Conservation (phyloP, 208 protist genomes). For the Leishmania braziliensis region DNA sequence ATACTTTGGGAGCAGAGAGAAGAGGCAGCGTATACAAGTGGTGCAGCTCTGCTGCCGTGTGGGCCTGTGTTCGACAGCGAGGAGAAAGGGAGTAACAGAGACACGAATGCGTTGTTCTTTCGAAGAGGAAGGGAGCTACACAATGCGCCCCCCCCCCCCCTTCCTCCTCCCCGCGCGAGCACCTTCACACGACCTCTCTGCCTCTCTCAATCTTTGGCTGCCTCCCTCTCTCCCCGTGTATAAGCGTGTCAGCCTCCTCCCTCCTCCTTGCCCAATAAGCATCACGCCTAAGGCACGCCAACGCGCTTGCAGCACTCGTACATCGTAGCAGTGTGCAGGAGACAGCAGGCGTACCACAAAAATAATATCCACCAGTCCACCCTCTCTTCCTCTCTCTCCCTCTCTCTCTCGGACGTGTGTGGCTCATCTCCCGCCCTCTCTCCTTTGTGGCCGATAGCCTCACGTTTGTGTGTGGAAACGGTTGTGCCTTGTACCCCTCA, state of each 20-base stretch:
- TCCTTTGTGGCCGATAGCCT: not conserved
- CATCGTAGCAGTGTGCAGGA: not conserved
- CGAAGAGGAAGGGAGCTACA: too few species aligned
- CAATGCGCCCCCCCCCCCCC: too few species aligned
- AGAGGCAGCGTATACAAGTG: not conserved
- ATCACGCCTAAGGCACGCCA: not conserved
- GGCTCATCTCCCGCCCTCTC: too few species aligned
- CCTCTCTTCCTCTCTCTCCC: not conserved
- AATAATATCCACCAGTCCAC: not conserved
- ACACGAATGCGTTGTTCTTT: not conserved
- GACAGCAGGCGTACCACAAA: not conserved
- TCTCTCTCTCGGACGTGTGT: not conserved
- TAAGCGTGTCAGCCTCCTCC: not conserved
- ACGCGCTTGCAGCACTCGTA: not conserved
- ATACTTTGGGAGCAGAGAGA: not conserved
- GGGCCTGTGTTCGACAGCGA: not conserved
- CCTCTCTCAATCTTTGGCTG: not conserved
- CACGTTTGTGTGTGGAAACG: not conserved
- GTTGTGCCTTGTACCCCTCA: too few species aligned
- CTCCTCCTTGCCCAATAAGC: not conserved
- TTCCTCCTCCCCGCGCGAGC: not conserved
- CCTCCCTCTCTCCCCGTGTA: not conserved
- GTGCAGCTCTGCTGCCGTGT: not conserved
- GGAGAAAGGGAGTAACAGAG: not conserved
- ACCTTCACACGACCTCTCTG: conserved; percentile 3